Percentiles rank a stretch among this genome's conserved stretches.
These are phyloP conservation scores for Theileria orientalis DNA, from an alignment of 169 alveolate species.

Conservation along the genomic window DNA sequence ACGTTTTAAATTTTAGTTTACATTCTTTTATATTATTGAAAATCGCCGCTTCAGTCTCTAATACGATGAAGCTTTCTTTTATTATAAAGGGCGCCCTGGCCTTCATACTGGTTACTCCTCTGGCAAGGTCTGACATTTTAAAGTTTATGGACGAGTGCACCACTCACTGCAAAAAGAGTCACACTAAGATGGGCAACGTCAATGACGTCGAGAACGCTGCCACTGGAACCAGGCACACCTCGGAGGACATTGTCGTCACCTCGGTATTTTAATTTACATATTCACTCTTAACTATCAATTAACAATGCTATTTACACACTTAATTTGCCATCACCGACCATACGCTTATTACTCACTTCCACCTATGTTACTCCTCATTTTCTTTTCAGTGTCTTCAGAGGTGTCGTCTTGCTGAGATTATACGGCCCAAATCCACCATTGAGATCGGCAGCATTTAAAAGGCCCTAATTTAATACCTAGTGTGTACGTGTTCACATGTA, in stretches of 20 bases:
- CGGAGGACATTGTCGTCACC: slow-evolving; percentile 22
- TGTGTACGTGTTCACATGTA: no score
- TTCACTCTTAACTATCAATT: neutral
- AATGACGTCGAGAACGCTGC: neutral
- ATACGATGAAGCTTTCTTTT: neutral
- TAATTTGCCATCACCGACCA: no score
- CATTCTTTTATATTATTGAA: no score
- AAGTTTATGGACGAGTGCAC: slow-evolving; percentile 24
- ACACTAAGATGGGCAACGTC: slow-evolving; percentile 8
- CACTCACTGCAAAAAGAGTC: slow-evolving; percentile 8
- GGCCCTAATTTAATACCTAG: no score
- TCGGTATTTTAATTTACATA: neutral
- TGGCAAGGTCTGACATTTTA: neutral
- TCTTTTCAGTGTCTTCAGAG: slow-evolving; percentile 32
- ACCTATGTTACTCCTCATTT: no score
- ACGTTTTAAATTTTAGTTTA: neutral
- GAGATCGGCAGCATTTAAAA: slow-evolving; percentile 14
- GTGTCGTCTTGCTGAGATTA: slow-evolving; percentile 35
- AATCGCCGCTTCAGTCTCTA: no score
- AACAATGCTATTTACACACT: no score
- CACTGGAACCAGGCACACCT: slow-evolving; percentile 7
- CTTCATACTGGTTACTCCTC: neutral
- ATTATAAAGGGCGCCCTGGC: neutral
- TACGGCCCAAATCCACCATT: slow-evolving; percentile 21
- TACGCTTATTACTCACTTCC: no score